Percentiles rank a stretch among this genome's conserved stretches.
Evolutionary conservation across 345 rosid species (phyloP).

Genomic region (Citrus australasica): DNA sequence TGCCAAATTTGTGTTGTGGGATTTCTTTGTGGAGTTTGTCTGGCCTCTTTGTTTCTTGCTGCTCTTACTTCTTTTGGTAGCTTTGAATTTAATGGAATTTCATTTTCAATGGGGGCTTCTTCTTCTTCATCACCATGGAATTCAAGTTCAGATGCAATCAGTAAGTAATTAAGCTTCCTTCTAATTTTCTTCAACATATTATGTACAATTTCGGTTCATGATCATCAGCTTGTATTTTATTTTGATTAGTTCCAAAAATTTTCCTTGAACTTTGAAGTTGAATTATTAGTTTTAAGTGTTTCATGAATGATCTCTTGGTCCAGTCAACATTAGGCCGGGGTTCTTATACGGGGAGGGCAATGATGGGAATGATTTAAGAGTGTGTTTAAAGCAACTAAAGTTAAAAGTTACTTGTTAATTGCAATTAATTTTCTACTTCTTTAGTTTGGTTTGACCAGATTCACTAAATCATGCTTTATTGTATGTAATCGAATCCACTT

Average conservation of each 20-base stretch:
- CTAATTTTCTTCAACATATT: neutral
- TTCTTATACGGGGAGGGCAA: conserved; percentile 13
- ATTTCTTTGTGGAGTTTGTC: conserved; percentile 80
- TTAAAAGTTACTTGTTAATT: conserved; percentile 19
- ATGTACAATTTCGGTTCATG: neutral
- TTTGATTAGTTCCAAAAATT: neutral
- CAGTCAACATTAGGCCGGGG: neutral
- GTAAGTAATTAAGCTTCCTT: conserved; percentile 33
- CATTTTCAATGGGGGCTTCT: conserved; percentile 42
- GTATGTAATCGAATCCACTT: neutral
- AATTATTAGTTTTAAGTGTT: neutral
- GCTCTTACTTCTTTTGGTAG: conserved; percentile 72
- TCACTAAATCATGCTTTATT: conserved; percentile 7
- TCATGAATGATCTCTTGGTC: neutral
- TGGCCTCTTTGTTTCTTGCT: conserved; percentile 80
- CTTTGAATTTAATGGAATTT: conserved; percentile 47
- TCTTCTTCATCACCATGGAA: conserved; percentile 34
- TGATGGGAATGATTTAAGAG: conserved; percentile 25
- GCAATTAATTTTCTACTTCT: conserved; percentile 15
- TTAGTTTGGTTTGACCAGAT: conserved; percentile 13
- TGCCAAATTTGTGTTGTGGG: conserved; percentile 94
- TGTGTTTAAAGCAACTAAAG: conserved; percentile 37
- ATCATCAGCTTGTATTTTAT: neutral
- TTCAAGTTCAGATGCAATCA: conserved; percentile 47
- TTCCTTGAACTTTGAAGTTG: neutral